Evolutionary conservation across 2,329 filamentous ascomycete species (phyloP).

Genomic region (Trichoderma atroviride): DNA sequence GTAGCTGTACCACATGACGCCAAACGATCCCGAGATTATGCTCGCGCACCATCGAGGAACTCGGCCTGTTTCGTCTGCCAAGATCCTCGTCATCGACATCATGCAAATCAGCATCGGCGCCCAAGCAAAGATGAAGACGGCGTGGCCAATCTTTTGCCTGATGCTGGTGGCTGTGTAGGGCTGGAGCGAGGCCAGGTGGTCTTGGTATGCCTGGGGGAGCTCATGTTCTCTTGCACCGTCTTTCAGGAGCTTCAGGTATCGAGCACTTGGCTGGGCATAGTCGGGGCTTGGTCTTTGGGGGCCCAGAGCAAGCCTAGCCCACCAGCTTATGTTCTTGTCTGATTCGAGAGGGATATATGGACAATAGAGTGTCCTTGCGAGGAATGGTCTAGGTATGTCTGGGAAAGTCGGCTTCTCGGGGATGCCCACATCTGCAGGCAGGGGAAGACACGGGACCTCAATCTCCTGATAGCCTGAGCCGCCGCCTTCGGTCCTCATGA

Average conservation of each 20-base stretch:
- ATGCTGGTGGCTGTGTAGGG: constrained; percentile 70
- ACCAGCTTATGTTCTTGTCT: constrained; percentile 46
- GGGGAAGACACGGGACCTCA: constrained; percentile 72
- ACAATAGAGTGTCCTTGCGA: constrained; percentile 82
- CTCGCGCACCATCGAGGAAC: constrained; percentile 68
- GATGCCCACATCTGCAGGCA: constrained; percentile 62
- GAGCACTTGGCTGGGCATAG: constrained; percentile 79
- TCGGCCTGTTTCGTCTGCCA: constrained; percentile 67
- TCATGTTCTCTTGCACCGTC: constrained; percentile 78
- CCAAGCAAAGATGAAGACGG: constrained; percentile 64
- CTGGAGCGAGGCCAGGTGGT: constrained; percentile 69
- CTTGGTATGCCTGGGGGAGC: constrained; percentile 77
- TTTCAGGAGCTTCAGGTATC: constrained; percentile 80
- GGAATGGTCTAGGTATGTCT: constrained; percentile 64
- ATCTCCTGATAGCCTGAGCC: constrained; percentile 85
- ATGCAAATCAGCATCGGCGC: constrained; percentile 57
- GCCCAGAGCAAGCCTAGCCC: constrained; percentile 49
- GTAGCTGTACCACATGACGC: constrained; percentile 49
- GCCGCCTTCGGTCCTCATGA: constrained; percentile 89
- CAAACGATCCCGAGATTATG: constrained; percentile 56
- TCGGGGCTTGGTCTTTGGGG: constrained; percentile 63
- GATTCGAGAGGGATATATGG: constrained; percentile 52
- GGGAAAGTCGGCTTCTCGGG: constrained; percentile 63
- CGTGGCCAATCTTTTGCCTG: constrained; percentile 67
- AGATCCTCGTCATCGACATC: constrained; percentile 46